Evolutionary conservation across 208 protist genomes (phyloP), one percentile per base, ranked within the genome.

Genomic region (Jaenimonas drosophilae): DNA sequence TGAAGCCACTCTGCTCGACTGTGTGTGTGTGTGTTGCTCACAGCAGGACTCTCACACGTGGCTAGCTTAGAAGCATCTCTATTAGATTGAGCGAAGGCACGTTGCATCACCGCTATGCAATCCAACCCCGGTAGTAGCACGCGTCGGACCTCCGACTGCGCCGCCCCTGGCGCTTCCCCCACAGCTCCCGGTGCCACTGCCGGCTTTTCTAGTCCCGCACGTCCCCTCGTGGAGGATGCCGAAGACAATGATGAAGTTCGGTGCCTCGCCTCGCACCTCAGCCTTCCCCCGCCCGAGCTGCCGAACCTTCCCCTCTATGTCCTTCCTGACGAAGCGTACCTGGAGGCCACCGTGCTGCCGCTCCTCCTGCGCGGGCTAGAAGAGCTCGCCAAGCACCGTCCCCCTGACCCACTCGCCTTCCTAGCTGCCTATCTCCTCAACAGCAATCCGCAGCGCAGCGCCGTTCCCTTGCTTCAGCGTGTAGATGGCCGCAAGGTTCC

Each of bases 371-470:
- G 71, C 21, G 85, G 72, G 16, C 38, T 93, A 27, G 75, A 90
- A 59, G 80, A 76, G 55, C 47, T 90, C n/a, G 74, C 63, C 23
- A 46, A 43, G 36, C 61, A 50, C 0, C 80, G 76, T 2, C 85
- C 85, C 16, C 54, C 57, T 7, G 85, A 93, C 60, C 69, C 85
- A 12, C 57, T 93, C 24, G 78, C 76, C 14, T 93, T 90, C 55
- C 55, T 93, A 12, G 85, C 71, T 5, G 79, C 81, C 21, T 93
- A 85, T 54, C 41, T 93, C 28, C 39, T 90, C 33, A 64, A 44
- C 49, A 93, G 88, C 64, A 93, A 93, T 54, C 85, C 85, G 31
- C 85, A 93, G 59, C 45, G 59, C 21, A 26, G 14, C 26, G 49
- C 64, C 9, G 56, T 44, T 21, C 55, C 55, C 32, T 36, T 75